A percentile compares a stretch with the other conserved stretches of the same genome.
phyloP scores from a whole-genome alignment of 257 asterid genomes.

The Gynochthodes officinalis region DNA sequence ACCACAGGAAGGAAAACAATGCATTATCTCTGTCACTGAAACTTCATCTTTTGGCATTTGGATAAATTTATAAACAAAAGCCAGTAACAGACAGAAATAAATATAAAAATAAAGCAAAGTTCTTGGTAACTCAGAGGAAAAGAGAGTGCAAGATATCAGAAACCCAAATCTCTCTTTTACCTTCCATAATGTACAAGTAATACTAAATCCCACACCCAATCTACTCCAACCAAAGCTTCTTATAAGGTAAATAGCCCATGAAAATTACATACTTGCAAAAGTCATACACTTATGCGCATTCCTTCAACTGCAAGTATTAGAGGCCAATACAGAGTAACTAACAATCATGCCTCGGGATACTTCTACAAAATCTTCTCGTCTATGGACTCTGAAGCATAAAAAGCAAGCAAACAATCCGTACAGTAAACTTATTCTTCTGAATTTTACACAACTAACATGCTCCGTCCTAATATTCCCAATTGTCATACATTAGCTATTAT shows the following conservation, averaged over 20 bases:
- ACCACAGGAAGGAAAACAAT: neutral
- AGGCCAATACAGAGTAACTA: neutral
- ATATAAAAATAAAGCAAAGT: neutral
- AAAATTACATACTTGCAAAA: neutral
- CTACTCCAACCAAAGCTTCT: too few species aligned
- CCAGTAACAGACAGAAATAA: neutral
- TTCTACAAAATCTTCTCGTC: neutral
- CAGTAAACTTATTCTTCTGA: neutral
- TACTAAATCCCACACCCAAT: neutral
- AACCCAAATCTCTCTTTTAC: neutral
- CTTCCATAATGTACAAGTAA: neutral
- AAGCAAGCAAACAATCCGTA: neutral
- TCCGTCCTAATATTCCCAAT: neutral
- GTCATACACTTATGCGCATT: neutral
- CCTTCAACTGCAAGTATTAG: neutral
- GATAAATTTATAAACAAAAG: neutral
- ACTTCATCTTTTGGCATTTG: neutral
- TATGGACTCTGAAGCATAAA: conserved; percentile 8
- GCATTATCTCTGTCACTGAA: neutral
- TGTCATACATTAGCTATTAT: neutral
- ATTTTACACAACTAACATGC: neutral
- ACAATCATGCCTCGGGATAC: neutral
- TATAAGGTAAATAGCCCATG: neutral
- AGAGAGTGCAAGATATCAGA: too few species aligned
- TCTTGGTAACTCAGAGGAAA: neutral